Percentiles rank a stretch among this genome's conserved stretches.
Evolutionary conservation across 1,284 basidiomycete genomes (phyloP).

Genomic region (Afroboletus lepidellus): DNA sequence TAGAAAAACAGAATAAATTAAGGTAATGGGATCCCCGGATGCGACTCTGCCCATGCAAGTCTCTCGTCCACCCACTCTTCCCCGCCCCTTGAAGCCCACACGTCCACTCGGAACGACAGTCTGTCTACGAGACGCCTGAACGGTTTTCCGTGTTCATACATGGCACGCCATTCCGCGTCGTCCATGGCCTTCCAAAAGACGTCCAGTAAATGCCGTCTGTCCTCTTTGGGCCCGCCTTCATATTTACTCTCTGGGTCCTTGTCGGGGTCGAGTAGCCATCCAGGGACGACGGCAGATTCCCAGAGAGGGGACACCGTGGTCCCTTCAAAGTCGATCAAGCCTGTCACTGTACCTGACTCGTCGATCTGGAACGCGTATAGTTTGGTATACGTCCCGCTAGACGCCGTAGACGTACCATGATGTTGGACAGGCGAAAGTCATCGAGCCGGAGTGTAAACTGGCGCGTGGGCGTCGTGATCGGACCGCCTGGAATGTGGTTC

Average conservation of each 20-base stretch:
- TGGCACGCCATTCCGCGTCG: background rate
- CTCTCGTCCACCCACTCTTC: background rate
- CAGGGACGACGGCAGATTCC: background rate
- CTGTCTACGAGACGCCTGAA: background rate
- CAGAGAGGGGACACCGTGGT: background rate
- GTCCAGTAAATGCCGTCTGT: background rate
- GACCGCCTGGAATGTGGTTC: too few relatives aligned
- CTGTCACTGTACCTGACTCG: background rate
- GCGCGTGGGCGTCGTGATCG: too few relatives aligned
- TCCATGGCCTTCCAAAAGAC: background rate
- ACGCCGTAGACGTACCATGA: too few relatives aligned
- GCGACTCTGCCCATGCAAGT: background rate
- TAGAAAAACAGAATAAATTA: too few relatives aligned
- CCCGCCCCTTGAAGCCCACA: background rate
- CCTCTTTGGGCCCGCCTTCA: background rate
- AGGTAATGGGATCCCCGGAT: background rate
- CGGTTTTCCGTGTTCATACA: background rate
- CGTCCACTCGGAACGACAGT: background rate
- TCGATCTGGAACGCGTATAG: background rate
- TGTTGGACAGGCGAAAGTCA: too few relatives aligned
- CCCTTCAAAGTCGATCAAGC: slow-evolving; percentile 1
- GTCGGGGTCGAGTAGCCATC: background rate
- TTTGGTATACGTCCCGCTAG: too few relatives aligned
- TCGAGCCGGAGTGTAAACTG: too few relatives aligned
- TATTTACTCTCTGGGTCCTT: background rate